phyloP scores from a whole-genome alignment of 2,329 filamentous ascomycete genomes.

The Madurella mycetomatis region DNA sequence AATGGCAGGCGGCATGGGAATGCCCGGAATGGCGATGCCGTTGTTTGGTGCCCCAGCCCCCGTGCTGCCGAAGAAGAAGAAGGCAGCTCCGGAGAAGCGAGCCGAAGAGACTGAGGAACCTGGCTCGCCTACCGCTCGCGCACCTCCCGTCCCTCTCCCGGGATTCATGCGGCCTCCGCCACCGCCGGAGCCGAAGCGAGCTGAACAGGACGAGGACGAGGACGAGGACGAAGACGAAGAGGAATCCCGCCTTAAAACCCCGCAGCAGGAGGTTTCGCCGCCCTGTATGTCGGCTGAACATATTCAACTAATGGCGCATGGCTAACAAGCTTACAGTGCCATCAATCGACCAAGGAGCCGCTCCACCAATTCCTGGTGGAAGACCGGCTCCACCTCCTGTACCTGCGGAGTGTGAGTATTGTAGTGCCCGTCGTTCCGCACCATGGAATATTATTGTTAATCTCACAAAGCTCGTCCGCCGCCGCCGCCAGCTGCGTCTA shows the following conservation, averaged over 20 bases:
- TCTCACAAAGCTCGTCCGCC: constrained; percentile 55
- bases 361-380: constrained; percentile 45
- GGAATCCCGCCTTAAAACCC: constrained; percentile 31
- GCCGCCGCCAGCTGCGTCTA: constrained; percentile 46
- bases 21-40: constrained; percentile 74
- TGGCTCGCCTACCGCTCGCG: constrained; percentile 40
- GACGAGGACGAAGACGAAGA: constrained; percentile 31
- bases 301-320: not conserved
- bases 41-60: constrained; percentile 46
- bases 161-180: constrained; percentile 60
- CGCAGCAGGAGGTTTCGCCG: constrained; percentile 30
- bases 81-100: constrained; percentile 39
- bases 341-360: constrained; percentile 29
- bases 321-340: constrained; percentile 28
- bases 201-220: constrained; percentile 32
- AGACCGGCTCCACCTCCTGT: constrained; percentile 55
- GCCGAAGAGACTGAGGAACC: constrained; percentile 43
- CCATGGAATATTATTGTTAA: constrained; percentile 25
- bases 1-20: constrained; percentile 96
- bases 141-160: constrained; percentile 61
- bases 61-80: constrained; percentile 62
- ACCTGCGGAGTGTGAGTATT: constrained; percentile 55
- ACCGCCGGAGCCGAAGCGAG: constrained; percentile 45
- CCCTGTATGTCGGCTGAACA: constrained; percentile 28
- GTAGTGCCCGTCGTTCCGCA: not conserved